A percentile compares a stretch with the other conserved stretches of the same genome.
Conservation (phyloP, 2,329 filamentous ascomycete genomes). For the Triangularia verruculosa region DNA sequence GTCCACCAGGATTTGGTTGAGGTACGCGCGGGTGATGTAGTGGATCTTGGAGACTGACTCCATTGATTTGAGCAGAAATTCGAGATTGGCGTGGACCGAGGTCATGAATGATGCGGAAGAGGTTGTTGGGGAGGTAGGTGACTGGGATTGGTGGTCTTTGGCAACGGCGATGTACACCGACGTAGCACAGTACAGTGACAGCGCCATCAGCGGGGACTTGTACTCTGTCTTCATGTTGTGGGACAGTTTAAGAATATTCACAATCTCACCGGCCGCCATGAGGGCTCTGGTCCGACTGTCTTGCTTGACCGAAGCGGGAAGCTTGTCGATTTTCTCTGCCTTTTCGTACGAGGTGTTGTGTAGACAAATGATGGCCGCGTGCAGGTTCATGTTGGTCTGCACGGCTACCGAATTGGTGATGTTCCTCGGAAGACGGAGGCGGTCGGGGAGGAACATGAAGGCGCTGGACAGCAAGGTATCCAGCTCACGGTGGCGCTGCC, state of each 20-base stretch:
- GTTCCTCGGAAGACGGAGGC: slow-evolving; percentile 68
- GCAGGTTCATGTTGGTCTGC: slow-evolving; percentile 83
- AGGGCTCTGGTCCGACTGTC: slow-evolving; percentile 71
- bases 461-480: slow-evolving; percentile 77
- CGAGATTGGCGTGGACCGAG: slow-evolving; percentile 51
- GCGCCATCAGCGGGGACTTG: slow-evolving; percentile 73
- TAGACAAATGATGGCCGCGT: slow-evolving; percentile 82
- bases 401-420: slow-evolving; percentile 69
- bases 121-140: neutral
- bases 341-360: slow-evolving; percentile 87
- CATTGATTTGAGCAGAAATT: slow-evolving; percentile 77
- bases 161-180: slow-evolving; percentile 80
- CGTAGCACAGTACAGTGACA: slow-evolving; percentile 81
- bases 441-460: slow-evolving; percentile 73
- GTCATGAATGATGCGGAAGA: slow-evolving; percentile 31
- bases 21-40: slow-evolving; percentile 74
- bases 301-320: slow-evolving; percentile 62
- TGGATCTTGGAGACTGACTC: slow-evolving; percentile 71
- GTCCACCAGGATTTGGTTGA: slow-evolving; percentile 83
- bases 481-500: slow-evolving; percentile 78
- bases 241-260: slow-evolving; percentile 76
- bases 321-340: slow-evolving; percentile 62
- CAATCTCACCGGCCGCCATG: slow-evolving; percentile 79
- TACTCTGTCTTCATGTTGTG: slow-evolving; percentile 64
- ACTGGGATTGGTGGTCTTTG: slow-evolving; percentile 52